Evolutionary conservation across 805 yeast species (phyloP).

Genomic region (Sugiyamaella americana): DNA sequence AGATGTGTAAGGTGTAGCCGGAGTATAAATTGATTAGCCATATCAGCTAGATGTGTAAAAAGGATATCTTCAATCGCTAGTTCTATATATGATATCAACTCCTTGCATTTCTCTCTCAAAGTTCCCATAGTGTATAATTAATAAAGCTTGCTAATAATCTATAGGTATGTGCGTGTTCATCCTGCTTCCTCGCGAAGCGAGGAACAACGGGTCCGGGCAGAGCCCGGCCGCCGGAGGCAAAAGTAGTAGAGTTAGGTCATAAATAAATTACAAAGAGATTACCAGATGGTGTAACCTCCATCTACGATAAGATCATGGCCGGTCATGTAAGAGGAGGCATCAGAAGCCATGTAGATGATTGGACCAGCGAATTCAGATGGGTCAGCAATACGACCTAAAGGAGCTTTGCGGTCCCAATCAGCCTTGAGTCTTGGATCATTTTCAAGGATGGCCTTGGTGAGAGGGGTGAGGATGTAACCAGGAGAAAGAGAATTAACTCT

Average conservation of each 20-base stretch:
- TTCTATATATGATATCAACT: too few relatives aligned
- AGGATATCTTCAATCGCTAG: too few relatives aligned
- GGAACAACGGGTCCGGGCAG: background rate
- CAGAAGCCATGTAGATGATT: constrained; percentile 64
- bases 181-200: too few relatives aligned
- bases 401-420: constrained; percentile 66
- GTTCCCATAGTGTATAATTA: too few relatives aligned
- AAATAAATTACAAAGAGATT: constrained; percentile 18
- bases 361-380: constrained; percentile 79
- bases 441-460: constrained; percentile 63
- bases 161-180: too few relatives aligned
- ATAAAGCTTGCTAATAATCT: too few relatives aligned
- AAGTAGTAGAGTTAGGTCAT: background rate
- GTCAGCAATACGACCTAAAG: constrained; percentile 79
- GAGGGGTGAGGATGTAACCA: constrained; percentile 74
- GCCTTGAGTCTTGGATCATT: constrained; percentile 47
- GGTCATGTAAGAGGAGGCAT: constrained; percentile 74
- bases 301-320: constrained; percentile 80
- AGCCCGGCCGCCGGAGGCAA: constrained; percentile 1
- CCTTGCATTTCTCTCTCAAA: too few relatives aligned
- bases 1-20: too few relatives aligned
- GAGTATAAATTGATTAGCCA: too few relatives aligned
- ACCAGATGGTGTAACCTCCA: constrained; percentile 87
- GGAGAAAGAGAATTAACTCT: constrained; percentile 76
- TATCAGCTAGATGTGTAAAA: too few relatives aligned